Evolutionary conservation across 257 asterid species (phyloP).

Genomic region (Phtheirospermum japonicum): DNA sequence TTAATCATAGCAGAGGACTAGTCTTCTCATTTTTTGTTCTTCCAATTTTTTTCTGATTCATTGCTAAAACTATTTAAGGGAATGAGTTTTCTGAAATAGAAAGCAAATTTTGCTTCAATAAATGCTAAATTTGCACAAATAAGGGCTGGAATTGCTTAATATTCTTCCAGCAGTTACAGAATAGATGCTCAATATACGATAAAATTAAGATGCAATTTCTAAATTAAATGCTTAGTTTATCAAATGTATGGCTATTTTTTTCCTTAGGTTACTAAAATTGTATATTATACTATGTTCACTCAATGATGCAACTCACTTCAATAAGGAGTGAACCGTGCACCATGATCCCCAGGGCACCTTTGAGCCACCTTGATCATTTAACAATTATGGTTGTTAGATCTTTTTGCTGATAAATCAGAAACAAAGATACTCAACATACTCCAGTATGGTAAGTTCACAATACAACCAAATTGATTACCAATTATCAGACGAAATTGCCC

Average conservation of each 20-base stretch:
- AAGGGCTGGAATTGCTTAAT: too few relatives aligned
- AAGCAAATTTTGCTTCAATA: too few relatives aligned
- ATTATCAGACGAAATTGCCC: neutral
- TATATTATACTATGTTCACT: neutral
- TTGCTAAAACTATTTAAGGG: neutral
- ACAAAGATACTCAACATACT: neutral
- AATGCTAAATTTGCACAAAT: too few relatives aligned
- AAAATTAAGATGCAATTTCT: too few relatives aligned
- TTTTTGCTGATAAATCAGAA: neutral
- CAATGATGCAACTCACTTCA: neutral
- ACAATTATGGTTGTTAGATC: neutral
- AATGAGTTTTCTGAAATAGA: too few relatives aligned
- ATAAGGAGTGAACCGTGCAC: neutral
- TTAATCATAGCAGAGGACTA: constrained; percentile 1
- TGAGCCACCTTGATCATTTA: neutral
- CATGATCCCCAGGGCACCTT: neutral
- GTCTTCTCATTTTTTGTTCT: neutral
- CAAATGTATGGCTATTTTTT: too few relatives aligned
- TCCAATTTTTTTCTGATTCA: neutral
- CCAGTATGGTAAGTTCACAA: neutral
- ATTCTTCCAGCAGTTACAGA: too few relatives aligned
- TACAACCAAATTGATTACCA: neutral
- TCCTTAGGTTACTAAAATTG: too few relatives aligned
- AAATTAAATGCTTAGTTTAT: too few relatives aligned
- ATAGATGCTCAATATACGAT: too few relatives aligned